Percentiles rank a stretch among this genome's conserved stretches.
Conservation (phyloP, 2,329 filamentous ascomycete genomes). For the Zymoseptoria passerinii region DNA sequence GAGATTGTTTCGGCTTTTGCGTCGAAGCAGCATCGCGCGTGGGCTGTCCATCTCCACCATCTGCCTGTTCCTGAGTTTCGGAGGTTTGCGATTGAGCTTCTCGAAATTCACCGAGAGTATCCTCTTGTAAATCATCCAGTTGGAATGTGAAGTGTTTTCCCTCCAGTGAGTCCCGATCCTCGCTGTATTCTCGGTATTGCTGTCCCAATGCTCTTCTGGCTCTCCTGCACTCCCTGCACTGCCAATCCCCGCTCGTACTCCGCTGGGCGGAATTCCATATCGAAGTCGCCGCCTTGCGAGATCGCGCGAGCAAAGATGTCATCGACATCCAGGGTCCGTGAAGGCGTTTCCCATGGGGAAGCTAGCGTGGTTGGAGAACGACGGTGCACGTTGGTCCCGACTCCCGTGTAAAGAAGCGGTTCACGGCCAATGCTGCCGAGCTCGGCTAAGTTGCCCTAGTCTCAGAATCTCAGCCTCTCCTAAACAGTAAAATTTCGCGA, state of each 20-base stretch:
- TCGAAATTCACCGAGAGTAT: not conserved
- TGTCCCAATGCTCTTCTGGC: constrained; percentile 1
- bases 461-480: too few relatives aligned
- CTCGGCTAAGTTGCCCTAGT: not conserved
- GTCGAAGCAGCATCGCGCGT: not conserved
- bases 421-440: not conserved
- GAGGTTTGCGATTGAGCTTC: not conserved
- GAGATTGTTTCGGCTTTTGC: not conserved
- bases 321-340: constrained; percentile 12
- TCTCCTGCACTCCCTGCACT: constrained; percentile 16
- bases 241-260: constrained; percentile 14
- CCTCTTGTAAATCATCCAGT: not conserved
- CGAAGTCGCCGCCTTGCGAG: constrained; percentile 13
- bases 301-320: constrained; percentile 20
- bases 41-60: not conserved
- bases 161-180: constrained; percentile 2
- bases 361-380: not conserved
- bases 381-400: not conserved
- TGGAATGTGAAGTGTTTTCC: not conserved
- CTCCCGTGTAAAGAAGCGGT: not conserved
- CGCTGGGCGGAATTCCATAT: constrained; percentile 13
- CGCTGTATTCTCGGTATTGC: constrained; percentile 15
- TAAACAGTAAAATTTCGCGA: too few relatives aligned
- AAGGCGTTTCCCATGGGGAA: constrained; percentile 12
- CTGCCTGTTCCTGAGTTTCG: not conserved